Percentiles rank a stretch among this genome's conserved stretches.
These are phyloP conservation scores for Suillus paluster DNA, from an alignment of 768 basidiomycete genomes.

Conservation along the genomic window DNA sequence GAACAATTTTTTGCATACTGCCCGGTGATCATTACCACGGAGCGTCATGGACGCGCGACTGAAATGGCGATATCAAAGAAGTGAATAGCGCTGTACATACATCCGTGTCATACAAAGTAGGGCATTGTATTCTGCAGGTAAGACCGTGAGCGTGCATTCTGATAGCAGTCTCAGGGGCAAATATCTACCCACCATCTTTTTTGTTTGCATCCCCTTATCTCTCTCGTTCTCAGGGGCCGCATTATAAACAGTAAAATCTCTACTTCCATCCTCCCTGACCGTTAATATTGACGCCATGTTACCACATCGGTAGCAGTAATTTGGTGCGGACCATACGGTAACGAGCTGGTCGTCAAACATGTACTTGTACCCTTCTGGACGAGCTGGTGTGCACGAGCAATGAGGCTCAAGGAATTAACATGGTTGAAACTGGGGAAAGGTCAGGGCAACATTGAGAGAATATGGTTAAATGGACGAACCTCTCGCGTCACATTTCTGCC, in stretches of 20 bases:
- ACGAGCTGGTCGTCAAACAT: slow-evolving; percentile 95
- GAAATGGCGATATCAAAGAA: not conserved
- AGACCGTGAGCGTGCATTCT: slow-evolving; percentile 1
- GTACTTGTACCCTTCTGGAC: slow-evolving; percentile 96
- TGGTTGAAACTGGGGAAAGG: slow-evolving; percentile 80
- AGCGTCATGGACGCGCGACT: not conserved
- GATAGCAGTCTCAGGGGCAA: not conserved
- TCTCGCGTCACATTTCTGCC: slow-evolving; percentile 85
- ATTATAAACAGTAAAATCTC: slow-evolving; percentile 81
- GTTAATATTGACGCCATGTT: slow-evolving; percentile 93
- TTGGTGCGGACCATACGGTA: slow-evolving; percentile 92
- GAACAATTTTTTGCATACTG: not conserved
- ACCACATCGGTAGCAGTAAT: slow-evolving; percentile 85
- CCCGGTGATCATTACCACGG: no score
- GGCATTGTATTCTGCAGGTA: slow-evolving; percentile 53
- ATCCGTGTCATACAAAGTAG: slow-evolving; percentile 49
- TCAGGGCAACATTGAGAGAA: not conserved
- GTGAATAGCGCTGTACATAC: slow-evolving; percentile 4
- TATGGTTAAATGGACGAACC: slow-evolving; percentile 43
- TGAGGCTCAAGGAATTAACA: slow-evolving; percentile 83
- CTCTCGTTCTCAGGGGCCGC: slow-evolving; percentile 90
- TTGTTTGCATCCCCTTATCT: slow-evolving; percentile 77
- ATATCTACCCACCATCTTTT: slow-evolving; percentile 63
- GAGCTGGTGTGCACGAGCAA: slow-evolving; percentile 95
- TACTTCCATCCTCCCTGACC: slow-evolving; percentile 66